A percentile compares a stretch with the other conserved stretches of the same genome.
Evolutionary conservation across 805 yeast genomes (phyloP).

Genomic region (Kodamaea lidongshanica): DNA sequence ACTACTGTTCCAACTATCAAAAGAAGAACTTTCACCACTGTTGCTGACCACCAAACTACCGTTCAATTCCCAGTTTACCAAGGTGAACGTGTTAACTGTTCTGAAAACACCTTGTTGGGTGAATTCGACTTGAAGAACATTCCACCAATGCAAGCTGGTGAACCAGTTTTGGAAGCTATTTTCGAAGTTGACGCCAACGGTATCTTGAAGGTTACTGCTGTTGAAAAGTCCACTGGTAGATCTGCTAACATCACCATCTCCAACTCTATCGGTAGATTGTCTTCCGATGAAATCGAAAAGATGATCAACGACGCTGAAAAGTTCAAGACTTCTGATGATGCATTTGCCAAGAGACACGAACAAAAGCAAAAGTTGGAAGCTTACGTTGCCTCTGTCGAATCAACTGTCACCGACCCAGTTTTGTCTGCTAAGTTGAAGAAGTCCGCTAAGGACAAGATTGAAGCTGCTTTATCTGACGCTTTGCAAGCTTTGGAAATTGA

Average conservation of each 20-base stretch:
- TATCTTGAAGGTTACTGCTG: conserved; percentile 46
- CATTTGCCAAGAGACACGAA: conserved; percentile 99
- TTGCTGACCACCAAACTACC: conserved; percentile 46
- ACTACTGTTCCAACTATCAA: conserved; percentile 47
- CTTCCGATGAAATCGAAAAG: conserved; percentile 44
- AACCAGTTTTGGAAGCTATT: conserved; percentile 45
- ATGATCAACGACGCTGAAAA: conserved; percentile 45
- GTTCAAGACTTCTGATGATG: conserved; percentile 96
- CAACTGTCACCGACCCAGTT: conserved; percentile 97
- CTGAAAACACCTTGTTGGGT: conserved; percentile 47
- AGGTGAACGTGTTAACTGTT: conserved; percentile 48
- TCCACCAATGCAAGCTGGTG: conserved; percentile 47
- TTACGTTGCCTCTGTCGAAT: conserved; percentile 84
- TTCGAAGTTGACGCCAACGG: conserved; percentile 48
- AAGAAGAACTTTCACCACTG: conserved; percentile 48
- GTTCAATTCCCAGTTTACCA: conserved; percentile 48
- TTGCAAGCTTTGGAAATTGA: conserved; percentile 95
- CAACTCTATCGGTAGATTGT: conserved; percentile 46
- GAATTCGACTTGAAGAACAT: conserved; percentile 47
- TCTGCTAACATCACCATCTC: conserved; percentile 47
- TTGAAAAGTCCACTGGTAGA: conserved; percentile 45
- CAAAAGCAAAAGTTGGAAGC: conserved; percentile 99
- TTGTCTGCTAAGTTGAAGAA: conserved; percentile 96
- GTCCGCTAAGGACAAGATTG: conserved; percentile 95
- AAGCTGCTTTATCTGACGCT: conserved; percentile 96